Evolutionary conservation across 1,284 basidiomycete species (phyloP), one percentile per base, ranked within the genome.

Genomic region (Somion occarium): DNA sequence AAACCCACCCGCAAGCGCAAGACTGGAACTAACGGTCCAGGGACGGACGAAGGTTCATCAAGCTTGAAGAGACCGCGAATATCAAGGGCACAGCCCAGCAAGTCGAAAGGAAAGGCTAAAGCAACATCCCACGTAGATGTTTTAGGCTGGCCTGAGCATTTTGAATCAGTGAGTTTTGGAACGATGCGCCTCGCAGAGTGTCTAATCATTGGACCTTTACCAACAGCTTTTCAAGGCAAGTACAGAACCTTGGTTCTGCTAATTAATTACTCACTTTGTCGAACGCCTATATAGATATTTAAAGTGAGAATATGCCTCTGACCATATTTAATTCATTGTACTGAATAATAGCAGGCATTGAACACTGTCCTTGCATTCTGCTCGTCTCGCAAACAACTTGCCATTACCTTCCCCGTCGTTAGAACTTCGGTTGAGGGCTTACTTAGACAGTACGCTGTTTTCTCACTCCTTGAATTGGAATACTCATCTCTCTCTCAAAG

Each of bases 331-430:
- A 37, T n/a, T n/a, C n/a, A n/a, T n/a, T n/a, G n/a, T n/a, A n/a
- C n/a, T n/a, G n/a, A n/a, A n/a, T n/a, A n/a, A n/a, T n/a, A n/a
- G 42, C 44, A 93, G 87, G 91, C 93, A 15, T 72, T 96, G 53
- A 95, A 94, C 60, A 93, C 92, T 3, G 91, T 96, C 2, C 81
- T 94, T 48, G 91, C 90, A 0, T 96, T 96, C 61, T 80, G 91
- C 50, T 88, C 89, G 2, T 86, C 90, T 0, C 78, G 90, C 58
- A 91, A 91, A 59, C 84, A 91, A 57, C 70, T 96, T 47, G 87
- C 90, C 2, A 85, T 83, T 2, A 93, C 91, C 0, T 94, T 93
- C 63, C 75, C 85, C 3, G 79, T 83, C 5, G 78, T 95, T 34
- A 79, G 86, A 44, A 76, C 77, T 11, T 91, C 90, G 23, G 90